phyloP scores from a whole-genome alignment of 2,329 filamentous ascomycete species.

The Cladosporium phlei region DNA sequence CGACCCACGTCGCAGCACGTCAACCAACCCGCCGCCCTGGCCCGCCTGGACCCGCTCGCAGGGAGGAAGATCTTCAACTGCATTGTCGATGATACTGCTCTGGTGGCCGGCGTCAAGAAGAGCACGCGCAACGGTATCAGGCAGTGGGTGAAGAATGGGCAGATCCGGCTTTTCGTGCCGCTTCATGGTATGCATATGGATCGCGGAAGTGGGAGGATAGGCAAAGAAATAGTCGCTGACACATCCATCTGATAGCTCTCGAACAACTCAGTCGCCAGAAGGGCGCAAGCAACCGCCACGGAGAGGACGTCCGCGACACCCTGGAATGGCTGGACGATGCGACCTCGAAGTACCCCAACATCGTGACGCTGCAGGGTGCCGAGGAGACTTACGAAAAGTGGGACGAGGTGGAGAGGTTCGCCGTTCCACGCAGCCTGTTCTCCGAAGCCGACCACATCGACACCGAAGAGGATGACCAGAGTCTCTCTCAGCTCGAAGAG shows the following conservation, averaged over 20 bases:
- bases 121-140: slow-evolving; percentile 49
- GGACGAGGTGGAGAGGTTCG: slow-evolving; percentile 46
- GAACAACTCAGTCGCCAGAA: slow-evolving; percentile 43
- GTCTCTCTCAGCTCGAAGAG: slow-evolving; percentile 9
- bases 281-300: slow-evolving; percentile 38
- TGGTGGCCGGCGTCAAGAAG: slow-evolving; percentile 48
- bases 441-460: slow-evolving; percentile 45
- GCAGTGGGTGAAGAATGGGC: slow-evolving; percentile 47
- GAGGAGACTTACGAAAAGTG: slow-evolving; percentile 46
- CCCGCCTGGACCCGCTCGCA: slow-evolving; percentile 17
- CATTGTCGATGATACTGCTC: slow-evolving; percentile 49
- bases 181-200: slow-evolving; percentile 41
- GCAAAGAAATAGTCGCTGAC: slow-evolving; percentile 7
- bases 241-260: slow-evolving; percentile 36
- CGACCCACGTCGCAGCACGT: slow-evolving; percentile 27
- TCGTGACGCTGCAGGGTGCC: slow-evolving; percentile 45
- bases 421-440: slow-evolving; percentile 46
- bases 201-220: background rate
- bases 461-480: slow-evolving; percentile 33
- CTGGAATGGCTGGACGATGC: slow-evolving; percentile 49
- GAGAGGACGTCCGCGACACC: slow-evolving; percentile 44
- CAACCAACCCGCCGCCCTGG: slow-evolving; percentile 15
- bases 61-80: slow-evolving; percentile 49
- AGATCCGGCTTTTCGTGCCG: slow-evolving; percentile 48
- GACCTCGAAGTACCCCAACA: slow-evolving; percentile 40